A percentile compares a stretch with the other conserved stretches of the same genome.
phyloP scores from a whole-genome alignment of 2,329 filamentous ascomycete species.

The Fusarium stilboides region DNA sequence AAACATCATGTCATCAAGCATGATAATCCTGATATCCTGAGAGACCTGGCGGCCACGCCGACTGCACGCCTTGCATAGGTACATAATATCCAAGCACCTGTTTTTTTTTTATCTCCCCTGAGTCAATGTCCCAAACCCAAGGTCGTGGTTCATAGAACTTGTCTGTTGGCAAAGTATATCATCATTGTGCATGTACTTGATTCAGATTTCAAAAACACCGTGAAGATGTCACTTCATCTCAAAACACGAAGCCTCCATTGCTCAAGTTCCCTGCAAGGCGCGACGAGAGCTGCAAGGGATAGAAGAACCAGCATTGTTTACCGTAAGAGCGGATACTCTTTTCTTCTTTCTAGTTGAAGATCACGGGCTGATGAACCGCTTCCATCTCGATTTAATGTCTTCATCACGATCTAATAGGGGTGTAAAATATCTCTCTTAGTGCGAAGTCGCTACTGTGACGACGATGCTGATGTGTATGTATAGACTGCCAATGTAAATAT shows the following conservation, averaged over 20 bases:
- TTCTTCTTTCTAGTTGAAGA: neutral
- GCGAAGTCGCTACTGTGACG: neutral
- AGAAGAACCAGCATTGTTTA: neutral
- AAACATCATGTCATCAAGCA: slow-evolving; percentile 6
- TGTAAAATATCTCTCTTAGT: neutral
- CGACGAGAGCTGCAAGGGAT: slow-evolving; percentile 13
- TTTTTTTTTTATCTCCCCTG: slow-evolving; percentile 19
- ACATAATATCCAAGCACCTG: slow-evolving; percentile 20
- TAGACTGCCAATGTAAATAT: slow-evolving; percentile 14
- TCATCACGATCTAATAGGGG: slow-evolving; percentile 1
- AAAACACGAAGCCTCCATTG: slow-evolving; percentile 13
- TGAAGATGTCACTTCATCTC: slow-evolving; percentile 6
- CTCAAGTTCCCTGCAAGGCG: slow-evolving; percentile 12
- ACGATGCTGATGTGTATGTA: slow-evolving; percentile 5
- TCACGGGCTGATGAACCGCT: neutral
- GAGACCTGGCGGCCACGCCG: neutral
- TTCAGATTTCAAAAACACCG: slow-evolving; percentile 1
- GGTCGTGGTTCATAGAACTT: slow-evolving; percentile 9
- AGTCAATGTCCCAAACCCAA: slow-evolving; percentile 12
- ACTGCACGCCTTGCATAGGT: slow-evolving; percentile 13
- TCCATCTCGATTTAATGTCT: neutral
- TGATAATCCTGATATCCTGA: neutral
- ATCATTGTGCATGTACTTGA: slow-evolving; percentile 8
- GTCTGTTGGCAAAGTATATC: neutral
- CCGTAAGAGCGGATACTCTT: neutral